Conservation (phyloP, 2,329 filamentous ascomycete genomes). For the Pestalotiopsis sp. region DNA sequence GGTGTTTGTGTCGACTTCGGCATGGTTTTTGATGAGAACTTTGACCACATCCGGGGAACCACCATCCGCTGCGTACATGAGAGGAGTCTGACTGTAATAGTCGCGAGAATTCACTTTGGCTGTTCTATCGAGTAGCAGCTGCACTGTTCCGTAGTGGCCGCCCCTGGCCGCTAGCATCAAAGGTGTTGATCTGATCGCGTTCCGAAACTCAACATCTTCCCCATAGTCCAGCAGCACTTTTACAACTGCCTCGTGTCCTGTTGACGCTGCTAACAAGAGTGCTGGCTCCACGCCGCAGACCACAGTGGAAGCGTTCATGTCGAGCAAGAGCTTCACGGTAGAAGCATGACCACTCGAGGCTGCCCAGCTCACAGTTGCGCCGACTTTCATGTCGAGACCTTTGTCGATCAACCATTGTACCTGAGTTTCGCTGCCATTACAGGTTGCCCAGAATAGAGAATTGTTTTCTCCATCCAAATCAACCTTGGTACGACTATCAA, state of each 20-base stretch:
- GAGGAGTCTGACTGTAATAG: not conserved
- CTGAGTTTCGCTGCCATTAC: not conserved
- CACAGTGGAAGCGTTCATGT: rapidly evolving
- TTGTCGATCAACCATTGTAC: rapidly evolving
- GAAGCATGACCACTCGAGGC: not conserved
- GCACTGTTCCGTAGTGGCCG: not conserved
- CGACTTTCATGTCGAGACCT: not conserved
- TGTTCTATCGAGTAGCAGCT: not conserved
- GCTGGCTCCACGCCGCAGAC: not conserved
- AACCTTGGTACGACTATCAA: not conserved
- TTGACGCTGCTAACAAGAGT: not conserved
- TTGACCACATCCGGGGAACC: not conserved
- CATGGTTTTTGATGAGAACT: not conserved
- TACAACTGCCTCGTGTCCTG: not conserved
- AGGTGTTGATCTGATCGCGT: not conserved
- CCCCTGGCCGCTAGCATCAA: not conserved
- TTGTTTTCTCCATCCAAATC: too few relatives aligned
- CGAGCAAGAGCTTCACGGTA: not conserved
- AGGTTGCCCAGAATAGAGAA: not conserved
- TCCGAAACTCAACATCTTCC: not conserved
- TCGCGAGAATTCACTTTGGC: not conserved
- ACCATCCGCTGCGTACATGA: not conserved
- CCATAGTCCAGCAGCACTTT: not conserved
- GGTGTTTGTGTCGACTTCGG: not conserved
- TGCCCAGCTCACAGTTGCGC: not conserved